Evolutionary conservation across 495 filamentous ascomycete genomes (phyloP).

Genomic region (Chaetomium fimeti): DNA sequence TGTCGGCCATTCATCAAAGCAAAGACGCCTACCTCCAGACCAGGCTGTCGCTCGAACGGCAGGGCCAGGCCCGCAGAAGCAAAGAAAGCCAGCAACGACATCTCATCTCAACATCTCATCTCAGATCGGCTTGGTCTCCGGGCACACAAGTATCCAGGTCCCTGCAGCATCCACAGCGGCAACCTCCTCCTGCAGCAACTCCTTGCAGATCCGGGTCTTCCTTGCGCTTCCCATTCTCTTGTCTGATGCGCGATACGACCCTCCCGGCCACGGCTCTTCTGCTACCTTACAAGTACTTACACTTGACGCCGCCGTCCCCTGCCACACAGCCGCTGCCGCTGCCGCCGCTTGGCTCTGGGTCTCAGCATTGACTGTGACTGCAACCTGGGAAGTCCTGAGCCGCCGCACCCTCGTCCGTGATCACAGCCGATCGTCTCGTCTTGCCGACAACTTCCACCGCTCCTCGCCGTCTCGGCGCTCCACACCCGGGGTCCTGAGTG

Average conservation of each 20-base stretch:
- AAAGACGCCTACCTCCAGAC: background rate
- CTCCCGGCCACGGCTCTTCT: slow-evolving; percentile 2
- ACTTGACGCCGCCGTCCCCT: slow-evolving; percentile 20
- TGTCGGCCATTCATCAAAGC: background rate
- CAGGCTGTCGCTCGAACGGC: background rate
- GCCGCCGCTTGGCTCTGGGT: slow-evolving; percentile 20
- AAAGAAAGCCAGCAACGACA: slow-evolving; percentile 7
- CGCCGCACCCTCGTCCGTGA: slow-evolving; percentile 28
- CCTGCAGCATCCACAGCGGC: slow-evolving; percentile 22
- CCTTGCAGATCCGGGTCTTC: slow-evolving; percentile 12
- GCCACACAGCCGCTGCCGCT: slow-evolving; percentile 17
- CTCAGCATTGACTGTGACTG: slow-evolving; percentile 24
- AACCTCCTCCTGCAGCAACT: slow-evolving; percentile 24
- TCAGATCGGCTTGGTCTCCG: slow-evolving; percentile 21
- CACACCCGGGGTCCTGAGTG: slow-evolving; percentile 42
- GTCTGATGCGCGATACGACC: slow-evolving; percentile 19
- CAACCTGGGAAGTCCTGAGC: slow-evolving; percentile 21
- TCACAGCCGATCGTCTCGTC: slow-evolving; percentile 28
- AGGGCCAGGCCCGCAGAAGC: slow-evolving; percentile 6
- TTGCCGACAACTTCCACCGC: slow-evolving; percentile 21
- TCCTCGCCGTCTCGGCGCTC: slow-evolving; percentile 22
- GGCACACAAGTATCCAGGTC: slow-evolving; percentile 1
- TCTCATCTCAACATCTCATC: slow-evolving; percentile 14
- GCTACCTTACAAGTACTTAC: slow-evolving; percentile 7
- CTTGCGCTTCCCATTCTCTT: slow-evolving; percentile 9